These are phyloP conservation scores for Immersiella caudata DNA, from an alignment of 495 filamentous ascomycete genomes.

Conservation along the genomic window DNA sequence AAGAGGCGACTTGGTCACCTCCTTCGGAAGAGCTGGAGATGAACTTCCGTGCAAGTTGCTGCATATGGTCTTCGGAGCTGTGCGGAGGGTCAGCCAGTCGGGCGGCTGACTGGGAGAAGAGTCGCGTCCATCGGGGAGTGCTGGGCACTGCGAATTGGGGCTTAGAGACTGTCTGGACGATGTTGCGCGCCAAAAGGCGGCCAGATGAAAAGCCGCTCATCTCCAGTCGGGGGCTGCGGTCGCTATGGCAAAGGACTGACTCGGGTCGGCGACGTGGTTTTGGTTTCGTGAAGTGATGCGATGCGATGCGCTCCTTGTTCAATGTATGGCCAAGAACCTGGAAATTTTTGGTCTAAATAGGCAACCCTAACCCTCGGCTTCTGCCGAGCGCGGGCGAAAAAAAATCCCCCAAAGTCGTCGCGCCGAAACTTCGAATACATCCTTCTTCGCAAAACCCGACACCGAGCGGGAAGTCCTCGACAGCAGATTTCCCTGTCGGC, in stretches of 20 bases:
- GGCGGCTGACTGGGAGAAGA: slow-evolving; percentile 45
- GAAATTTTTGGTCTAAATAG: slow-evolving; percentile 26
- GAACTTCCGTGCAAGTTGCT: slow-evolving; percentile 13
- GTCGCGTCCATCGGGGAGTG: slow-evolving; percentile 40
- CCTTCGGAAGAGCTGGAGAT: slow-evolving; percentile 12
- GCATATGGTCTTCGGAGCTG: slow-evolving; percentile 12
- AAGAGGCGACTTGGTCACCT: slow-evolving; percentile 1
- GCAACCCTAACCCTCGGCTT: slow-evolving; percentile 27
- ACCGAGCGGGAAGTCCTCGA: not conserved
- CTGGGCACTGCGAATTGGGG: slow-evolving; percentile 29
- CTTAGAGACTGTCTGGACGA: slow-evolving; percentile 35
- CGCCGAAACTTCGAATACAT: not conserved
- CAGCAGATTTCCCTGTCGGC: slow-evolving; percentile 11
- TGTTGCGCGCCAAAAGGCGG: slow-evolving; percentile 50
- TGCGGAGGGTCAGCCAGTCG: not conserved
- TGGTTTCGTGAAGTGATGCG: not conserved
- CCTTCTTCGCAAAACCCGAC: slow-evolving; percentile 7
- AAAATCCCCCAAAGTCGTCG: slow-evolving; percentile 22
- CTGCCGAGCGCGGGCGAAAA: slow-evolving; percentile 32
- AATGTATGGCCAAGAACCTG: not conserved
- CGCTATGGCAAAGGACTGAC: slow-evolving; percentile 16
- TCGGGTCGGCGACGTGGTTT: slow-evolving; percentile 3
- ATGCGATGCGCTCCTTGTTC: not conserved
- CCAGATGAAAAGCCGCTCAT: slow-evolving; percentile 50
- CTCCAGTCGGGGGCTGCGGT: slow-evolving; percentile 9